These are phyloP conservation scores for Euphorbia neoarborescens DNA, from an alignment of 441 rosid genomes.

Conservation along the genomic window DNA sequence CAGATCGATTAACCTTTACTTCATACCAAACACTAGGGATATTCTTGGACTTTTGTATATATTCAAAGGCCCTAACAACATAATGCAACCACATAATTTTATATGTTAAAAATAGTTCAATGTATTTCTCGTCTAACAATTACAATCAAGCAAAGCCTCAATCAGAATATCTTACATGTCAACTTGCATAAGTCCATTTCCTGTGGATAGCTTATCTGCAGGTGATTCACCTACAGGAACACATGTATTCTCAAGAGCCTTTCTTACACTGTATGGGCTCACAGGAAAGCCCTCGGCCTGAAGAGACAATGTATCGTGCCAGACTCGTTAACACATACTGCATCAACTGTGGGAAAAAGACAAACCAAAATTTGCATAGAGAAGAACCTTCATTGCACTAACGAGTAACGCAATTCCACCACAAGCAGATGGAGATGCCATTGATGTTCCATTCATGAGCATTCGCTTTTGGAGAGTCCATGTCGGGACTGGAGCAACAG, in stretches of 20 bases:
- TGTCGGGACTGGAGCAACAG: conserved; percentile 97
- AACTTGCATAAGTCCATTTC: conserved; percentile 96
- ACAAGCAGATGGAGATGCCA: conserved; percentile 99
- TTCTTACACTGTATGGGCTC: conserved; percentile 82
- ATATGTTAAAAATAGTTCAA: conserved; percentile 18
- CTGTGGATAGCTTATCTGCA: conserved; percentile 80
- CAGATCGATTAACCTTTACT: conserved; percentile 66
- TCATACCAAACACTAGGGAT: conserved; percentile 62
- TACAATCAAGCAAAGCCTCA: conserved; percentile 13
- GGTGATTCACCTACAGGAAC: conserved; percentile 58
- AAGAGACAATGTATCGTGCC: conserved; percentile 23
- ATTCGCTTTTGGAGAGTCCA: conserved; percentile 98
- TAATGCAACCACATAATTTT: conserved; percentile 21
- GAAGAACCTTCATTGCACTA: conserved; percentile 91
- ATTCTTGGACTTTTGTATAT: conserved; percentile 47
- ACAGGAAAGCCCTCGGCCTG: conserved; percentile 79
- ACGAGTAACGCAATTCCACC: conserved; percentile 89
- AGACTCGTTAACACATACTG: conserved; percentile 20
- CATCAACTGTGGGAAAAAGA: conserved; percentile 16
- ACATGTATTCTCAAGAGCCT: conserved; percentile 85
- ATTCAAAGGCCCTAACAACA: conserved; percentile 70
- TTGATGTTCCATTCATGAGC: conserved; percentile 99
- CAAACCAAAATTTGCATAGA: conserved; percentile 13
- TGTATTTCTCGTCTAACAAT: conserved; percentile 13
- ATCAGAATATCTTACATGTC: conserved; percentile 57